phyloP scores from a whole-genome alignment of 176 grass and related monocot species.

The Alopecurus myosuroides region DNA sequence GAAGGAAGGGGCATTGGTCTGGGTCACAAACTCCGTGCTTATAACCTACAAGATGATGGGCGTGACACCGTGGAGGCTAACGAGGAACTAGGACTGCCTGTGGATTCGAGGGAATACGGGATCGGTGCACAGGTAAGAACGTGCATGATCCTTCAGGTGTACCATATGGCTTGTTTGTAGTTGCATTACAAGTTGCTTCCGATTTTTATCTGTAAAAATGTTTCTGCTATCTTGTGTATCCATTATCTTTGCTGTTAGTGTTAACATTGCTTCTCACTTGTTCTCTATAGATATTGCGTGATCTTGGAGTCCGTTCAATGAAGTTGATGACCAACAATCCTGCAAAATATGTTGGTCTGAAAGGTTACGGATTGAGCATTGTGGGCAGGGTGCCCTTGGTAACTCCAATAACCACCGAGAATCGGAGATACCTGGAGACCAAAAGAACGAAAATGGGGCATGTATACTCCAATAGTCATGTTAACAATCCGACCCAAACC shows the following conservation, averaged over 20 bases:
- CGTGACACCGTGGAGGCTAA: constrained; percentile 79
- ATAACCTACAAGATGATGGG: constrained; percentile 72
- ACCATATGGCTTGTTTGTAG: not conserved
- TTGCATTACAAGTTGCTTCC: not conserved
- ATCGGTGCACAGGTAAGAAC: constrained; percentile 74
- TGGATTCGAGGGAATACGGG: constrained; percentile 76
- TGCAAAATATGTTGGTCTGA: constrained; percentile 75
- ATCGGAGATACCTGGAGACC: constrained; percentile 73
- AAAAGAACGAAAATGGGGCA: constrained; percentile 92
- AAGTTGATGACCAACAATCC: constrained; percentile 91
- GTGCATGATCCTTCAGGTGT: not conserved
- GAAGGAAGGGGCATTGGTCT: constrained; percentile 78
- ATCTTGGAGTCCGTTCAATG: constrained; percentile 85
- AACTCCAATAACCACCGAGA: constrained; percentile 83
- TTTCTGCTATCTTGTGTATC: not conserved
- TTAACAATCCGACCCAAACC: not conserved
- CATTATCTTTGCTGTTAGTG: not conserved
- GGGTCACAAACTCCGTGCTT: constrained; percentile 70
- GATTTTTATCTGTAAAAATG: not conserved
- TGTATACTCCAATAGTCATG: constrained; percentile 45
- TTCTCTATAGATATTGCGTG: constrained; percentile 57
- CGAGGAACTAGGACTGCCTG: constrained; percentile 68
- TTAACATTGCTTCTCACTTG: not conserved
- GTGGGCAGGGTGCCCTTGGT: constrained; percentile 71
- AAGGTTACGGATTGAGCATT: constrained; percentile 86